Percentiles rank a stretch among this genome's conserved stretches.
Evolutionary conservation across 129 eudicot species (phyloP).

Genomic region (Tanacetum coccineum): DNA sequence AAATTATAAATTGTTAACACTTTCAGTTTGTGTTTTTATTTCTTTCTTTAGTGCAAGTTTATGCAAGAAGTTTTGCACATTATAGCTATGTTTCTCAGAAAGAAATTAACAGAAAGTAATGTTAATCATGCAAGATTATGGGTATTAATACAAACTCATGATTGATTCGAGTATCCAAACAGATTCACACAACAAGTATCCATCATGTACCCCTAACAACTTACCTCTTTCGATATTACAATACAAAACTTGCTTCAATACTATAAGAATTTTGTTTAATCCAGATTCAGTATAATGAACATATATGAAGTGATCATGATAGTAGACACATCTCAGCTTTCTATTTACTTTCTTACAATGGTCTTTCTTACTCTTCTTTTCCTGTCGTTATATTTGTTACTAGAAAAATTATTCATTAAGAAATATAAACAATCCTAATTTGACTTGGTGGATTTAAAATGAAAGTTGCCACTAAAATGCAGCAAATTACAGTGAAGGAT

Average conservation of each 20-base stretch:
- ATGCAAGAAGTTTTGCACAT: too few species aligned
- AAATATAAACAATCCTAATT: slow-evolving; percentile 28
- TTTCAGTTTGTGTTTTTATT: too few species aligned
- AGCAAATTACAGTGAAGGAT: too few species aligned
- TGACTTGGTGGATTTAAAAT: slow-evolving; percentile 19
- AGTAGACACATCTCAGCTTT: slow-evolving; percentile 18
- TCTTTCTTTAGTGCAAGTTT: too few species aligned
- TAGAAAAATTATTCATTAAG: slow-evolving; percentile 31
- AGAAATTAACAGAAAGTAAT: neutral
- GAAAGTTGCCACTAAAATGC: too few species aligned
- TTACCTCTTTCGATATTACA: slow-evolving; percentile 3
- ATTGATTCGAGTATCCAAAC: slow-evolving; percentile 6
- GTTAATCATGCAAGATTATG: neutral
- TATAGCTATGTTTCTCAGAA: too few species aligned
- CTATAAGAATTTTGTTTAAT: slow-evolving; percentile 19
- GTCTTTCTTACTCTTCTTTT: slow-evolving; percentile 6
- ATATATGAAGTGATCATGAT: slow-evolving; percentile 23
- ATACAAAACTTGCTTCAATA: slow-evolving; percentile 22
- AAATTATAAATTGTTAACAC: too few species aligned
- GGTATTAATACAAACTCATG: slow-evolving; percentile 1
- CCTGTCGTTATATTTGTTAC: slow-evolving; percentile 22
- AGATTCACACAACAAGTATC: slow-evolving; percentile 17
- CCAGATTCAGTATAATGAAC: slow-evolving; percentile 11
- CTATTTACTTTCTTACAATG: slow-evolving; percentile 27
- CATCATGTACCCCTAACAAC: slow-evolving; percentile 27